Evolutionary conservation across 2,329 filamentous ascomycete genomes (phyloP).

Genomic region (Cladosporium sp.): DNA sequence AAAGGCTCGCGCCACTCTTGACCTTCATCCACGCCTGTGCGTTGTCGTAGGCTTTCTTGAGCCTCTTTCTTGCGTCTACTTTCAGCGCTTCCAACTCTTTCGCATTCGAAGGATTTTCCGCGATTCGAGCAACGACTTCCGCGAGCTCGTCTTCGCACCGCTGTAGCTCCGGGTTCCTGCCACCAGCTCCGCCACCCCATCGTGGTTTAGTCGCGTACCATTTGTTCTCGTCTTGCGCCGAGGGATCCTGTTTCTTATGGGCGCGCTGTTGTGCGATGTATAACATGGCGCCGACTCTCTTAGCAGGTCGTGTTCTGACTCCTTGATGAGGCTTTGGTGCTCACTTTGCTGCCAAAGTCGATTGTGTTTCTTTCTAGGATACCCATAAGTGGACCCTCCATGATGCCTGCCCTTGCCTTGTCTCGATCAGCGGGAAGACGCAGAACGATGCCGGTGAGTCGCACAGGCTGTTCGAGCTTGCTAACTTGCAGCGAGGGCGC

Average conservation of each 20-base stretch:
- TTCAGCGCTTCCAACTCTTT: not conserved
- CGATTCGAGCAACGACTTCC: not conserved
- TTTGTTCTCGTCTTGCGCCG: conserved; percentile 50
- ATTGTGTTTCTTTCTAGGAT: conserved; percentile 54
- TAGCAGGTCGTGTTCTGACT: conserved; percentile 48
- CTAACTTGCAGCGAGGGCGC: conserved; percentile 41
- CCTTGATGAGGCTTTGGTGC: conserved; percentile 20
- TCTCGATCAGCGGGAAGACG: conserved; percentile 50
- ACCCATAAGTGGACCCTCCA: conserved; percentile 56
- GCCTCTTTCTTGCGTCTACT: conserved; percentile 22
- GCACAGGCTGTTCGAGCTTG: conserved; percentile 51
- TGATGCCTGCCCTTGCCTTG: conserved; percentile 49
- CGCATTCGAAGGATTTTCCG: not conserved
- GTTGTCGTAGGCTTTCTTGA: conserved; percentile 37
- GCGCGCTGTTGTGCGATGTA: conserved; percentile 57
- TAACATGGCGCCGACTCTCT: conserved; percentile 56
- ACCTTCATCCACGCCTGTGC: conserved; percentile 52
- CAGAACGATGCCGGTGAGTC: conserved; percentile 52
- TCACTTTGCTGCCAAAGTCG: conserved; percentile 38
- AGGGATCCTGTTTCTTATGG: conserved; percentile 50
- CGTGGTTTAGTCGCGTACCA: conserved; percentile 58
- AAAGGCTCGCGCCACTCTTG: conserved; percentile 45
- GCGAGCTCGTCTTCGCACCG: conserved; percentile 34
- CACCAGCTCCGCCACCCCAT: conserved; percentile 54
- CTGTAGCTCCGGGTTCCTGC: conserved; percentile 34